Evolutionary conservation across 1,284 basidiomycete species (phyloP).

Genomic region (Leccinum subfulvum): DNA sequence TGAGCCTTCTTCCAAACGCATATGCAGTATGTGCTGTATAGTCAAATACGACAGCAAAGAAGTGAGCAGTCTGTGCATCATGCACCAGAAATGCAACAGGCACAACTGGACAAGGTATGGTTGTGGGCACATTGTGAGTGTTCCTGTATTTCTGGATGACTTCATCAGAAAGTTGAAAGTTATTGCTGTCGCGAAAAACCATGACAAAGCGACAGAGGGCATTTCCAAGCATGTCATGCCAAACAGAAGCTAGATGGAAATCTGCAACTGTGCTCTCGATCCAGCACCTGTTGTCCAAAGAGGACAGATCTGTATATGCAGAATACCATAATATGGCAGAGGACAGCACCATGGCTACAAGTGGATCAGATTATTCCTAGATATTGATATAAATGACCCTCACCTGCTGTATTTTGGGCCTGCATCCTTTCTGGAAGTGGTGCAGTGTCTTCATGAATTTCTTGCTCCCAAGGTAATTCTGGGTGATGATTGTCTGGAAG

Average conservation of each 20-base stretch:
- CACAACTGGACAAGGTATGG: neutral
- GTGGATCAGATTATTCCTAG: too few relatives aligned
- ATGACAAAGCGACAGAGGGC: neutral
- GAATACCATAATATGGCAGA: too few relatives aligned
- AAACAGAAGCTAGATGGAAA: slow-evolving; percentile 7
- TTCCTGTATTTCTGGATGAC: neutral
- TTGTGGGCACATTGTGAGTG: neutral
- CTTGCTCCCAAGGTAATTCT: neutral
- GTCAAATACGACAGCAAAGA: slow-evolving; percentile 11
- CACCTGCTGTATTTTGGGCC: neutral
- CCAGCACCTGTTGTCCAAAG: neutral
- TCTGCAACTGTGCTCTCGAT: neutral
- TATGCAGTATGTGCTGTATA: neutral
- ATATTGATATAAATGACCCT: neutral
- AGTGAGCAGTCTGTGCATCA: neutral
- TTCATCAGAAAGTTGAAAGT: neutral
- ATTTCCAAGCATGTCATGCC: neutral
- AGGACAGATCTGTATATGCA: neutral
- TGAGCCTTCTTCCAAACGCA: slow-evolving; percentile 2
- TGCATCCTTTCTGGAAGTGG: neutral
- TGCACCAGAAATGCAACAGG: neutral
- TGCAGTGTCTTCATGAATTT: neutral
- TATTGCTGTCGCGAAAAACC: neutral
- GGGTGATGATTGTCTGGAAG: neutral
- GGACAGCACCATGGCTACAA: too few relatives aligned